Conservation (phyloP, 2,329 filamentous ascomycete species). For the Paracamarosporium sp. region DNA sequence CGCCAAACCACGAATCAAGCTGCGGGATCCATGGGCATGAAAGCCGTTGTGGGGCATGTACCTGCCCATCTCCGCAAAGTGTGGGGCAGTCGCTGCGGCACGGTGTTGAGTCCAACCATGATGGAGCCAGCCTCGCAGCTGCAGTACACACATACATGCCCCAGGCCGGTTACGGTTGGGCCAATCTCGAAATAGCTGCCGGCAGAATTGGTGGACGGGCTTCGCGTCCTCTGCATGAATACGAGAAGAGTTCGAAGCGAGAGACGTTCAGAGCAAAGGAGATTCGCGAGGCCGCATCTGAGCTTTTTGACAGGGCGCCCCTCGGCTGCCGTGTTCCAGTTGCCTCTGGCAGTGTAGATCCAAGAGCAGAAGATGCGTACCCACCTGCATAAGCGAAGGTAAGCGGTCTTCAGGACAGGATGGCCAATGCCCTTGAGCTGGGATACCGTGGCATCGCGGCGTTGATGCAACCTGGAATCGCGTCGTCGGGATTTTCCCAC, state of each 20-base stretch:
- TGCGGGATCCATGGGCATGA: neutral
- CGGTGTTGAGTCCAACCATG: conserved; percentile 9
- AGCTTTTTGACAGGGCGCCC: neutral
- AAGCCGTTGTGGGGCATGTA: conserved; percentile 4
- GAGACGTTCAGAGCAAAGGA: neutral
- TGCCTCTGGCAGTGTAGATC: neutral
- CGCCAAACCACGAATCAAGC: neutral
- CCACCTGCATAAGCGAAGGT: neutral
- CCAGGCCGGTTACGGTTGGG: neutral
- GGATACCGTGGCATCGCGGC: too few relatives aligned
- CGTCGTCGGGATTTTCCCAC: too few relatives aligned
- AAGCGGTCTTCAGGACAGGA: too few relatives aligned
- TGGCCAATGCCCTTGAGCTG: neutral
- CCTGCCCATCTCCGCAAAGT: conserved; percentile 1
- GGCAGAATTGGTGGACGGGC: conserved; percentile 10
- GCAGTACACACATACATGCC: conserved; percentile 2
- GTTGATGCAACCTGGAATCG: too few relatives aligned
- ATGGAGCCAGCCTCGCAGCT: neutral
- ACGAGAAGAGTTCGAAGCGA: neutral
- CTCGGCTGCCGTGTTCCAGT: neutral
- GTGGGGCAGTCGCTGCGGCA: neutral
- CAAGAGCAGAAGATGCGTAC: neutral
- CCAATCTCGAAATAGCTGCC: conserved; percentile 8
- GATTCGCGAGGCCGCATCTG: conserved; percentile 3
- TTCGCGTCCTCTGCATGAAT: neutral